These are phyloP conservation scores for Tulasnella sp. DNA, from an alignment of 768 basidiomycete species.

Conservation along the genomic window DNA sequence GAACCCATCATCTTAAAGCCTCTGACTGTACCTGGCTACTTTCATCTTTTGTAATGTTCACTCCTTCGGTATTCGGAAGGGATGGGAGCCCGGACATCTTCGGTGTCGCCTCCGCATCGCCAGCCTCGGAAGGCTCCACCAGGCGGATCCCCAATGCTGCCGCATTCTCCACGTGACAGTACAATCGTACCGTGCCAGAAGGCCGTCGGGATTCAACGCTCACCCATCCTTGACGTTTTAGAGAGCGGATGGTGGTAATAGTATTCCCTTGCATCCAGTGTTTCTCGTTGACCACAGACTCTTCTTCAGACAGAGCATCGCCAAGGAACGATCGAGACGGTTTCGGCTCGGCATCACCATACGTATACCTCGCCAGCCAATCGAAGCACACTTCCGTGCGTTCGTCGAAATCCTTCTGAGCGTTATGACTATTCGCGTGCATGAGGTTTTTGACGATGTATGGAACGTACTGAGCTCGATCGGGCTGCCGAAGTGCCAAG, in stretches of 20 bases:
- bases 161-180: slow-evolving; percentile 81
- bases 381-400: slow-evolving; percentile 95
- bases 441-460: slow-evolving; percentile 82
- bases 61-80: slow-evolving; percentile 20
- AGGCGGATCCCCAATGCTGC: slow-evolving; percentile 60
- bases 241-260: slow-evolving; percentile 67
- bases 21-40: too few relatives aligned
- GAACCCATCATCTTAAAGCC: too few relatives aligned
- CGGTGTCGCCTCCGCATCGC: slow-evolving; percentile 21
- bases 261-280: slow-evolving; percentile 82
- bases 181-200: slow-evolving; percentile 76
- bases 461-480: slow-evolving; percentile 68
- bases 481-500: slow-evolving; percentile 69
- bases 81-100: background rate
- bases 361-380: slow-evolving; percentile 91
- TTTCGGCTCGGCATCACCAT: slow-evolving; percentile 85
- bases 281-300: slow-evolving; percentile 47
- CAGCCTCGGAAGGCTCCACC: slow-evolving; percentile 23
- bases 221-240: slow-evolving; percentile 74
- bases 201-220: slow-evolving; percentile 76
- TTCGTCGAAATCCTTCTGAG: slow-evolving; percentile 62
- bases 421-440: slow-evolving; percentile 59
- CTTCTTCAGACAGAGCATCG: slow-evolving; percentile 53
- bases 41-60: too few relatives aligned
- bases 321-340: slow-evolving; percentile 70